These are phyloP conservation scores for Pyrenophora seminiperda DNA, from an alignment of 2,329 filamentous ascomycete species.

Conservation along the genomic window DNA sequence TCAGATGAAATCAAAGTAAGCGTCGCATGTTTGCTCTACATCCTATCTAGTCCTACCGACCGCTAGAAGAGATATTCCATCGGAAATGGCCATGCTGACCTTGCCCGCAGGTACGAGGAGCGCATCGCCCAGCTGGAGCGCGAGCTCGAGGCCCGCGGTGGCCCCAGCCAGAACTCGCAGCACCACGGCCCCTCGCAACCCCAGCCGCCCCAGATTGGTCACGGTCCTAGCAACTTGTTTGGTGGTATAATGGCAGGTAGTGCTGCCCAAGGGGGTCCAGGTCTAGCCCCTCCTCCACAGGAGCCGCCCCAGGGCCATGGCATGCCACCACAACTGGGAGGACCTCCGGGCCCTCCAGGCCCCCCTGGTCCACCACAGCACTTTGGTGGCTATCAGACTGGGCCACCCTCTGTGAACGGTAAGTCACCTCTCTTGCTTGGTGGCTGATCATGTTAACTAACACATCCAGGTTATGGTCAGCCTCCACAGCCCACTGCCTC, in stretches of 20 bases:
- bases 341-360: slow-evolving; percentile 77
- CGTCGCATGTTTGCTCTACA: slow-evolving; percentile 14
- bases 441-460: slow-evolving; percentile 15
- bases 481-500: slow-evolving; percentile 84
- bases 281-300: slow-evolving; percentile 73
- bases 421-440: slow-evolving; percentile 37
- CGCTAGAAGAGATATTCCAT: too few species aligned
- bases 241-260: slow-evolving; percentile 94
- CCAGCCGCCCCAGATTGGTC: slow-evolving; percentile 81
- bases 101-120: slow-evolving; percentile 81
- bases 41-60: neutral
- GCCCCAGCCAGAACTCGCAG: slow-evolving; percentile 69
- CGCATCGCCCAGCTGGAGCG: slow-evolving; percentile 84
- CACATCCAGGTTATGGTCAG: slow-evolving; percentile 72
- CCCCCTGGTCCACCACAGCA: slow-evolving; percentile 66
- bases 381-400: slow-evolving; percentile 72
- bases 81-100: slow-evolving; percentile 13
- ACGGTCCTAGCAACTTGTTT: slow-evolving; percentile 88
- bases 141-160: slow-evolving; percentile 77
- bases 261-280: slow-evolving; percentile 79
- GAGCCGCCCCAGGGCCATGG: slow-evolving; percentile 64
- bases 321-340: slow-evolving; percentile 64
- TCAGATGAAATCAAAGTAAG: slow-evolving; percentile 88
- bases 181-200: slow-evolving; percentile 83
- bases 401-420: slow-evolving; percentile 67